Base-by-base conservation (phyloP, 805 yeast species). In the Tetrapisispora iriomotensis region DNA sequence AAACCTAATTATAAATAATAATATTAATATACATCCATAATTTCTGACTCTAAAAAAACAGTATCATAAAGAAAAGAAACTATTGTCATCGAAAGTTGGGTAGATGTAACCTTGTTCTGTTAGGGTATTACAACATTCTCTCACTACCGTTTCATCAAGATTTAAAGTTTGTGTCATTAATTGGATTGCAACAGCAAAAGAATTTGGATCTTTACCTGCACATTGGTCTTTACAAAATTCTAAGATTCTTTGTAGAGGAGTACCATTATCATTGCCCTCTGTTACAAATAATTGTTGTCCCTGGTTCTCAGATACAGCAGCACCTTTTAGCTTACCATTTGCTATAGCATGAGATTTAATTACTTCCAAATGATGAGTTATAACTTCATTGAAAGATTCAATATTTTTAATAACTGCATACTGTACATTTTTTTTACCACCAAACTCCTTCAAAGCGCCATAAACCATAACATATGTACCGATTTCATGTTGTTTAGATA, bases 131-230 rank as follows among this genome's bases (percentile, higher is more conserved):
- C 84, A 75, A 45, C 67, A 66, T 21, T 64, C 59, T 44, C 64
- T 62, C 17, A 73, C 79, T 23, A 68, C 71, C 19, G 69, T 74
- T 38, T 65, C 70, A 27, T 71, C 51, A 8, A 79, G 42, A 37
- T 66, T 68, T 51, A 82, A 64, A 24, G 69, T 66, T 51, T 77
- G 82, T 12, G 78, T 68, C 42, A 82, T 72, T 45, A 74, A 66
- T 40, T 70, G 72, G 10, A 75, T 64, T 18, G 84, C 86, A n/a
- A 82, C 86, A 48, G 90, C 90, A 54, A 82, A 87, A 10, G 49
- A 38, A 26, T 56, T 34, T 69, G 73, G 82, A 77, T 80, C 37
- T 70, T 64, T 44, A 20, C 56, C 60, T n/a, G 41, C 51, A 45
- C 63, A 58, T 64, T 39, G 79, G 60, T 53, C 72, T 64, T 43